Percentiles rank a stretch among this genome's conserved stretches.
phyloP scores from a whole-genome alignment of 2,329 filamentous ascomycete genomes.

The Beauveria varroae region DNA sequence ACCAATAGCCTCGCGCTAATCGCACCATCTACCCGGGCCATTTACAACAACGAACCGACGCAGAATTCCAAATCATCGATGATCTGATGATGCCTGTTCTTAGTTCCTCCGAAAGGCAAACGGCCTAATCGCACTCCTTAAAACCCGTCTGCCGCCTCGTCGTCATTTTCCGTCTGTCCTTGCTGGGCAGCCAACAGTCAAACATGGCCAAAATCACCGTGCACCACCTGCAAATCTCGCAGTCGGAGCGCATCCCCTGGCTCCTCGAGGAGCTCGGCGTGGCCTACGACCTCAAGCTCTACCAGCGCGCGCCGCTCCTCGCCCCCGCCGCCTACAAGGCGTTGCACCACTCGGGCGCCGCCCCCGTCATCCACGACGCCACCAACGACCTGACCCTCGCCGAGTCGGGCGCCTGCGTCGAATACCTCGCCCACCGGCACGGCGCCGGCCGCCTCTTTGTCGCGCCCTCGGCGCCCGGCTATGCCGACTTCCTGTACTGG shows the following conservation, averaged over 20 bases:
- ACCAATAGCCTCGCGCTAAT: neutral
- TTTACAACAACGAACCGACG: neutral
- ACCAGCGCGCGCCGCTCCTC: slow-evolving; percentile 25
- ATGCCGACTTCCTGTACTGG: slow-evolving; percentile 58
- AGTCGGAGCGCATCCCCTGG: slow-evolving; percentile 58
- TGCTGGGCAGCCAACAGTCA: neutral
- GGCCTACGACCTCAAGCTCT: slow-evolving; percentile 17
- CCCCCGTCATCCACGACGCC: slow-evolving; percentile 53
- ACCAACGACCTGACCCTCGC: slow-evolving; percentile 43
- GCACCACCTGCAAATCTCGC: slow-evolving; percentile 49
- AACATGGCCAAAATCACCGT: slow-evolving; percentile 26
- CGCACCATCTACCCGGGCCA: neutral
- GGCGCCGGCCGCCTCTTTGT: slow-evolving; percentile 42
- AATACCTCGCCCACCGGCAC: slow-evolving; percentile 53
- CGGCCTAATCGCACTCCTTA: neutral
- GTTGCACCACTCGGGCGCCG: slow-evolving; percentile 43
- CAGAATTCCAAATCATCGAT: neutral
- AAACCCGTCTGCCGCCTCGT: neutral
- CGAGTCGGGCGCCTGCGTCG: slow-evolving; percentile 51
- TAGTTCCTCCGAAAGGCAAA: neutral
- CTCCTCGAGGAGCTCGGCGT: slow-evolving; percentile 57
- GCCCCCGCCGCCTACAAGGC: slow-evolving; percentile 32
- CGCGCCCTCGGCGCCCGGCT: slow-evolving; percentile 36
- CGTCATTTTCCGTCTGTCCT: neutral
- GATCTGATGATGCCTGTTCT: neutral